Evolutionary conservation across 2,329 filamentous ascomycete species (phyloP).

Genomic region (Pestalotiopsis sp.): DNA sequence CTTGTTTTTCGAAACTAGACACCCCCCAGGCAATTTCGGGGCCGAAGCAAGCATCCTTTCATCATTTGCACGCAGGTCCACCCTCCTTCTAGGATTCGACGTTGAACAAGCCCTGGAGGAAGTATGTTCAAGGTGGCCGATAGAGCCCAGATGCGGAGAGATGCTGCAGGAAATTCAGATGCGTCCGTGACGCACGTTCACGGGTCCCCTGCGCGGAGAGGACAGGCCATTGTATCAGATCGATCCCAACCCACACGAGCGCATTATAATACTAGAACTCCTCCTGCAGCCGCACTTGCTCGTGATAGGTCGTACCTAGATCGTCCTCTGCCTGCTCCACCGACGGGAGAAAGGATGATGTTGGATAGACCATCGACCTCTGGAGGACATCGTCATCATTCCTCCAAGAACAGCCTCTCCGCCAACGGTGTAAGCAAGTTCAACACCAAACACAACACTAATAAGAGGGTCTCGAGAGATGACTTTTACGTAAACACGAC

Average conservation of each 20-base stretch:
- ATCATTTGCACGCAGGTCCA: slow-evolving; percentile 15
- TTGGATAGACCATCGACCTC: slow-evolving; percentile 44
- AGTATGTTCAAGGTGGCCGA: slow-evolving; percentile 25
- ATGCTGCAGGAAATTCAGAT: slow-evolving; percentile 26
- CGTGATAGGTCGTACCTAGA: slow-evolving; percentile 24
- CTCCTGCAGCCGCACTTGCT: slow-evolving; percentile 19
- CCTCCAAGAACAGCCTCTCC: slow-evolving; percentile 28
- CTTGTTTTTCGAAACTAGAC: slow-evolving; percentile 20
- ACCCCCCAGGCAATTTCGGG: slow-evolving; percentile 8
- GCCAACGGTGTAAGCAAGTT: slow-evolving; percentile 23
- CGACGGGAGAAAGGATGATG: slow-evolving; percentile 27
- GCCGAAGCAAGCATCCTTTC: slow-evolving; percentile 13
- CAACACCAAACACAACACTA: slow-evolving; percentile 33
- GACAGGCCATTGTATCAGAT: slow-evolving; percentile 33
- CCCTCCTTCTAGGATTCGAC: slow-evolving; percentile 20
- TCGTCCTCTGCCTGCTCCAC: slow-evolving; percentile 25
- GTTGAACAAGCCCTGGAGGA: slow-evolving; percentile 14
- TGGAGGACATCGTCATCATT: slow-evolving; percentile 25
- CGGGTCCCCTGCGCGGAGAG: slow-evolving; percentile 25
- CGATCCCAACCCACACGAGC: slow-evolving; percentile 22
- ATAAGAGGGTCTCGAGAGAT: slow-evolving; percentile 48
- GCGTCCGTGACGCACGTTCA: slow-evolving; percentile 30
- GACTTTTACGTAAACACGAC: slow-evolving; percentile 38
- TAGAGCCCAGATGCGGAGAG: slow-evolving; percentile 24
- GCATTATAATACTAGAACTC: slow-evolving; percentile 25